These are phyloP conservation scores for Lasiodiplodia gonubiensis DNA, from an alignment of 2,329 filamentous ascomycete genomes.

Conservation along the genomic window DNA sequence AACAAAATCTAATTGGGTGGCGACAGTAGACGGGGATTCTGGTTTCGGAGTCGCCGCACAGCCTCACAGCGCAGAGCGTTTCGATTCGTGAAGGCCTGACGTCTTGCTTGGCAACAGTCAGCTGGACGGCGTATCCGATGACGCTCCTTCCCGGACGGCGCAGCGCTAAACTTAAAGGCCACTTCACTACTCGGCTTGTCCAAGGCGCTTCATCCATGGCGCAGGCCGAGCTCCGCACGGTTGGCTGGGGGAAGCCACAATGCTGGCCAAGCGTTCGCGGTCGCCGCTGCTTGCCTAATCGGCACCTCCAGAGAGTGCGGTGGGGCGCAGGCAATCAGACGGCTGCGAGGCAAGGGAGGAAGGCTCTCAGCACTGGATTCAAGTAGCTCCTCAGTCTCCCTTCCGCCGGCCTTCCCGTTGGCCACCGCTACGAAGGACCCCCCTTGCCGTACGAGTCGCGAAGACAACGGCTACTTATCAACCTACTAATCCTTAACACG, in stretches of 20 bases:
- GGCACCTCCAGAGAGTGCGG: not conserved
- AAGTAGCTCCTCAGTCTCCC: not conserved
- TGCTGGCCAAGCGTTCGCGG: not conserved
- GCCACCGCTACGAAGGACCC: not conserved
- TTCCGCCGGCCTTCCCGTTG: constrained; percentile 6
- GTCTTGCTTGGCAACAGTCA: constrained; percentile 19
- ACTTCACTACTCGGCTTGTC: constrained; percentile 8
- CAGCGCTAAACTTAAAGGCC: constrained; percentile 23
- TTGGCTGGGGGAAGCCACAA: constrained; percentile 6
- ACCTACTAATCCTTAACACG: not conserved
- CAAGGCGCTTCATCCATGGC: constrained; percentile 9
- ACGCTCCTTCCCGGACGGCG: constrained; percentile 14
- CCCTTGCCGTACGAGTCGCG: not conserved
- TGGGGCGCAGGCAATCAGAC: not conserved
- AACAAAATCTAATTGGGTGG: not conserved
- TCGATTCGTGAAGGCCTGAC: constrained; percentile 1
- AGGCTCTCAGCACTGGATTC: not conserved
- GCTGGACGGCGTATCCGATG: constrained; percentile 23
- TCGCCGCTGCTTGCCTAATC: not conserved
- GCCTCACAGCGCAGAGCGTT: not conserved
- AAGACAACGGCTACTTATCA: not conserved
- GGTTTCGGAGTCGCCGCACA: not conserved
- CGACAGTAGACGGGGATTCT: not conserved
- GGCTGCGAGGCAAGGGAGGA: not conserved
- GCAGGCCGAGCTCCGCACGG: constrained; percentile 1